Evolutionary conservation across 768 basidiomycete species (phyloP).

Genomic region (Kwoniella heveanensis): DNA sequence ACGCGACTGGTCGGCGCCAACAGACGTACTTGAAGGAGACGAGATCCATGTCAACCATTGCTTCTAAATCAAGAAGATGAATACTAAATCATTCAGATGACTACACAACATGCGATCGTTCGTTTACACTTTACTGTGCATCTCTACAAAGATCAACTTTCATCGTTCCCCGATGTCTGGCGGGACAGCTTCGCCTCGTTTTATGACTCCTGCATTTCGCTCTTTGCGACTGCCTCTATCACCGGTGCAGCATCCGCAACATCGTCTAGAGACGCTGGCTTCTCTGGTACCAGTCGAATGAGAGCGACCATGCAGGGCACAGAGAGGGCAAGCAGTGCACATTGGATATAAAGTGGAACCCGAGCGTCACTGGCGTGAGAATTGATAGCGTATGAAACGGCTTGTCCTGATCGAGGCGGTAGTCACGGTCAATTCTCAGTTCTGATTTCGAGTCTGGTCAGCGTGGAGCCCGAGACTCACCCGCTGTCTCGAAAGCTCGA

Average conservation of each 20-base stretch:
- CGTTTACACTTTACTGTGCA: too few relatives aligned
- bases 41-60: too few relatives aligned
- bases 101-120: too few relatives aligned
- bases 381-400: slow-evolving; percentile 23
- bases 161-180: too few relatives aligned
- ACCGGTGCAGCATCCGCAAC: background rate
- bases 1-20: too few relatives aligned
- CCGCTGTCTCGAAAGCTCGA: slow-evolving; percentile 18
- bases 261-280: background rate
- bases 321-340: slow-evolving; percentile 21
- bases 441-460: too few relatives aligned
- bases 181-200: background rate
- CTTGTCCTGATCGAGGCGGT: slow-evolving; percentile 14
- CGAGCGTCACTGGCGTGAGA: slow-evolving; percentile 15
- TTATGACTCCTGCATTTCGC: background rate
- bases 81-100: too few relatives aligned
- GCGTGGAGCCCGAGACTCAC: too few relatives aligned
- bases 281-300: slow-evolving; percentile 1
- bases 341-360: slow-evolving; percentile 27
- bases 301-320: slow-evolving; percentile 24
- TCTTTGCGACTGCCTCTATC: background rate
- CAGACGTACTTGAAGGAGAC: too few relatives aligned
- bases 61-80: too few relatives aligned
- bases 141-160: too few relatives aligned
- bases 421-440: too few relatives aligned